phyloP scores from a whole-genome alignment of 805 yeast species.

The Candida verbasci region DNA sequence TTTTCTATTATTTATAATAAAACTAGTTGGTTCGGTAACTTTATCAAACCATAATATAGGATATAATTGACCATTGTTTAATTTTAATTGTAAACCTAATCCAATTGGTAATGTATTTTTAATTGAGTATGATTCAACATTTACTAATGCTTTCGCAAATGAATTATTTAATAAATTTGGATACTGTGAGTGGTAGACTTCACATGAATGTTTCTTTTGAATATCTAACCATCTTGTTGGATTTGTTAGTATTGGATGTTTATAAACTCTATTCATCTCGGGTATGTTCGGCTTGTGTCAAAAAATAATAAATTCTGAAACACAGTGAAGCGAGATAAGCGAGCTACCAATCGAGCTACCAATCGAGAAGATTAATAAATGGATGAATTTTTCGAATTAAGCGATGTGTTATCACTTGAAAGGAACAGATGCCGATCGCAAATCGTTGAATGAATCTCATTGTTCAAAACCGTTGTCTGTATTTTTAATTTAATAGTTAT shows the following conservation, averaged over 20 bases:
- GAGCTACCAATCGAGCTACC: background rate
- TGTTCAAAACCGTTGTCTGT: too few relatives aligned
- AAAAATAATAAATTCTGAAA: too few relatives aligned
- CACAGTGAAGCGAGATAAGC: too few relatives aligned
- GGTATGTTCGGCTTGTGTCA: background rate
- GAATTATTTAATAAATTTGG: conserved; percentile 20
- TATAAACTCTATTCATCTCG: conserved; percentile 17
- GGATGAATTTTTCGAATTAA: too few relatives aligned
- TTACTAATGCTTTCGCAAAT: conserved; percentile 18
- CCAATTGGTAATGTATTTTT: conserved; percentile 3
- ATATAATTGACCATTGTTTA: conserved; percentile 7
- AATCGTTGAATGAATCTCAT: too few relatives aligned
- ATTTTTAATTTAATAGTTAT: too few relatives aligned
- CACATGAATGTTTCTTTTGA: conserved; percentile 17
- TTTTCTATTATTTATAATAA: background rate
- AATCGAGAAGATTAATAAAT: too few relatives aligned
- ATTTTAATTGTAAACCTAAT: background rate
- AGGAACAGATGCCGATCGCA: too few relatives aligned
- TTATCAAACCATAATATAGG: conserved; percentile 3
- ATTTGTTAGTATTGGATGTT: conserved; percentile 28
- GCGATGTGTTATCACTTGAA: too few relatives aligned
- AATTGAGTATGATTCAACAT: background rate
- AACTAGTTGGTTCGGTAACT: background rate
- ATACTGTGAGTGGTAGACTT: conserved; percentile 18
- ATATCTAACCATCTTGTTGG: conserved; percentile 25